Base-by-base conservation (phyloP, 2,329 filamentous ascomycete genomes). In the Fusarium equiseti region DNA sequence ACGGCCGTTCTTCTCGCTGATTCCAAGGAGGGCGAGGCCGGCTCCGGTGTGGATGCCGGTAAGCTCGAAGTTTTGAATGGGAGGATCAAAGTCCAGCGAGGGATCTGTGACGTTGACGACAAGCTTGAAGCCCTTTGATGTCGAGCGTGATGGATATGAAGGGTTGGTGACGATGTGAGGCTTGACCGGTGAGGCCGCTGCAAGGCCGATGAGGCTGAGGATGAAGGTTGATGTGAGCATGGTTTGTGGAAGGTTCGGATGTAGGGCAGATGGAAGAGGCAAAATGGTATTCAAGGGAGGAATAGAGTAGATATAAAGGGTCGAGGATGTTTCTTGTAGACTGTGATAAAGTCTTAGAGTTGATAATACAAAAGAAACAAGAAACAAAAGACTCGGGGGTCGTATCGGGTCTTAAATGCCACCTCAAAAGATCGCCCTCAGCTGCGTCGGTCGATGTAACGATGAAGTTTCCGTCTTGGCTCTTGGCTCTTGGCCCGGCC, bases 61-160 rank as follows among this genome's bases (percentile, higher is more conserved):
- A 27, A 87, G 58, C 49, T 77, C 77, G 63, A 74, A 79, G 72
- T 80, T 76, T 38, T 86, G 77, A 66, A 86, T 79, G 1, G 83
- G 76, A 1, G 81, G 78, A 8, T 72, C 72, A 52, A 86, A 80
- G 68, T 85, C 82, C 38, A 71, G 70, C 16, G 77, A 66, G 3
- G 76, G 77, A 71, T 83, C 78, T 11, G 82, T 83, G 42, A 86
- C 81, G 63, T 85, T 84, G 73, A 82, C 80, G 22, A 84, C 77
- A 29, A 86, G 79, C 40, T 76, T 78, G 77, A 85, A 85, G 56
- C 79, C 77, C 68, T 75, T 75, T 38, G 73, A 73, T 48, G 67
- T 62, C 27, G 64, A 62, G 16, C 67, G 63, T 18, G 57, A 10
- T 27, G 68, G 66, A 29, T 72, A 74, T 29, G 57, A 52, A 11